Base-by-base conservation (phyloP, 2,329 filamentous ascomycete genomes). In the Aureobasidium leucospermi region DNA sequence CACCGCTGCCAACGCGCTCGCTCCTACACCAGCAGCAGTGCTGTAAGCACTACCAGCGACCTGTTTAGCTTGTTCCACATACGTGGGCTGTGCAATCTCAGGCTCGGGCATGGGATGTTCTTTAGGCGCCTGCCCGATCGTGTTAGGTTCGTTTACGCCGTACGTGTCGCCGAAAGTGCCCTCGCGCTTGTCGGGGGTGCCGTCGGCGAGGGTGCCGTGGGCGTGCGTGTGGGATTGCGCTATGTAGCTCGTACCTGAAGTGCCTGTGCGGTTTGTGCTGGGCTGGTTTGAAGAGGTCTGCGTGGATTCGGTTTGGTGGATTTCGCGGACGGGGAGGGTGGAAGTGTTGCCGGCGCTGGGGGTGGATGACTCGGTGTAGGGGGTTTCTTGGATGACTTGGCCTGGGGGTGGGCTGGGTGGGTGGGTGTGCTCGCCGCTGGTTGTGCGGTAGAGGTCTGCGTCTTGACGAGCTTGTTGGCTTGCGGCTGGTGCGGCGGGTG, bases 41-140 rank as follows among this genome's bases (percentile, higher is more conserved):
- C 64, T 58, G n/a, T 64, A 53, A 5, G 67, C 70, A 34, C 63
- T 55, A 4, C 63, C 66, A 1, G 73, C 76, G 2, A 68, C 68
- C 4, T 68, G 62, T 65, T 78, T 75, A 19, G 76, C 78, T 63
- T 78, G 75, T 29, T 74, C 75, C 16, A 78, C 60, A 48, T 74
- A 71, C 1, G 71, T 67, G 23, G 71, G 69, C n/a, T 69, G 68
- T 7, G 67, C 61, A 1, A 66, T 65, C 39, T 74, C 68, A 52
- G 71, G 67, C 9, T 68, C 67, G 8, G 64, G 67, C 3, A 75
- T 65, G 0, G 74, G 69, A 36, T 74, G 73, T 51, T 78, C 76
- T 65, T 80, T 80, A 8, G 76, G 74, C 51, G 76, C 77, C 64
- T 80, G 78, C 3, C 77, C 76, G 29, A 79, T 71, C 10, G 77